Evolutionary conservation across 2,329 filamentous ascomycete genomes (phyloP), one percentile per base, ranked within the genome.

Genomic region (Xylaria sp.): DNA sequence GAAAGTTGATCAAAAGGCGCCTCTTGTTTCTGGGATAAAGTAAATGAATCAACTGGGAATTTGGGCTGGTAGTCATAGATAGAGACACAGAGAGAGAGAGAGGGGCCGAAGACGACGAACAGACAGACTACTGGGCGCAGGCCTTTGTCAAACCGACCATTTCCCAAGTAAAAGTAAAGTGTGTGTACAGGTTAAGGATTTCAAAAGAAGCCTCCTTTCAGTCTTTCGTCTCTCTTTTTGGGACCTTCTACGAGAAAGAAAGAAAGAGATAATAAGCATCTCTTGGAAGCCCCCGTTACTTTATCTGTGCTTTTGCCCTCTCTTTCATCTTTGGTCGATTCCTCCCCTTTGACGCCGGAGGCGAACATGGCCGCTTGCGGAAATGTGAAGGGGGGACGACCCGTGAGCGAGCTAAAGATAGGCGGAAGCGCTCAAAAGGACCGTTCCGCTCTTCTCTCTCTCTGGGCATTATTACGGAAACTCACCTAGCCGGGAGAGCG

Each of bases 291-390:
- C 58, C 67, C 57, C 67, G 72, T 66, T 69, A 73, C 33, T 36
- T 77, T 77, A 76, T 78, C 78, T 78, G 76, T 78, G 77, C 52
- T 28, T 28, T 28, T 64, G 70, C 67, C 8, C 70, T 74, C 73
- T 64, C 62, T 64, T 25, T 72, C 58, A 66, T 60, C 58, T 71
- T 70, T 10, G 33, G 6, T 36, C 10, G 33, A 8, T 36, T 36
- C 33, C 33, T 36, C 33, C 33, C 70, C 73, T 75, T 77, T 76
- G 72, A 69, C 63, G 46, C 64, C 52, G 54, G 71, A 62, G 68
- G 71, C 43, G 39, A 36, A 61, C 67, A 75, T 73, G 73, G 73
- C 76, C 77, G 77, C 74, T 72, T 78, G 73, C 77, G 76, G 76
- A 77, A 76, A 69, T 23, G 66, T 55, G 64, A 70, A 73, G 67